phyloP scores from a whole-genome alignment of 768 basidiomycete species.

The Cystobasidium ongulense region DNA sequence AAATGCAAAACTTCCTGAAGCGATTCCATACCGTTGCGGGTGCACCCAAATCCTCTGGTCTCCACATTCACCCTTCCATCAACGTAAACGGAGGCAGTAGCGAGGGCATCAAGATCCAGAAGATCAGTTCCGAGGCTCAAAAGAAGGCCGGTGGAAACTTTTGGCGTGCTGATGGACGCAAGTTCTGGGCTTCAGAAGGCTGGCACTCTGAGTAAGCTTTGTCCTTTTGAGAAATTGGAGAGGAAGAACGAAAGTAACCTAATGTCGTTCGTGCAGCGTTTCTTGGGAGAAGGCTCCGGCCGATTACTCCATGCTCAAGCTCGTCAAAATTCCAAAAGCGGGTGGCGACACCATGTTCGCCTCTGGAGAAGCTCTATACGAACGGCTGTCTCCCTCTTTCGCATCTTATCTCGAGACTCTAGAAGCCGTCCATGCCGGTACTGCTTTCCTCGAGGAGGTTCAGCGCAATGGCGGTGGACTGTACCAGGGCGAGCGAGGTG shows the following conservation, averaged over 20 bases:
- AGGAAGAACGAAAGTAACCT: not conserved
- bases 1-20: conserved; percentile 47
- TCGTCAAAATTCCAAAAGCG: conserved; percentile 5
- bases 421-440: conserved; percentile 52
- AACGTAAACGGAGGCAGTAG: conserved; percentile 50
- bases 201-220: conserved; percentile 5
- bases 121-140: conserved; percentile 6
- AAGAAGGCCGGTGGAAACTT: conserved; percentile 17
- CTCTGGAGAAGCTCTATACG: conserved; percentile 47
- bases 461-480: conserved; percentile 31
- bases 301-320: conserved; percentile 46
- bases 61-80: conserved; percentile 58
- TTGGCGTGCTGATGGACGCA: conserved; percentile 42
- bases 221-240: not conserved
- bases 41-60: conserved; percentile 48
- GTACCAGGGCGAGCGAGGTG: not conserved
- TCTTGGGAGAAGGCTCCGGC: conserved; percentile 58
- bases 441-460: conserved; percentile 9
- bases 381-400: conserved; percentile 54
- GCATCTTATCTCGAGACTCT: conserved; percentile 55
- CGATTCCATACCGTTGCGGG: conserved; percentile 52
- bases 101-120: conserved; percentile 40
- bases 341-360: conserved; percentile 50
- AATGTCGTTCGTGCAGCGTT: conserved; percentile 45
- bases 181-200: not conserved